phyloP scores from a whole-genome alignment of 2,329 filamentous ascomycete genomes.

The Cercospora brassicicola region DNA sequence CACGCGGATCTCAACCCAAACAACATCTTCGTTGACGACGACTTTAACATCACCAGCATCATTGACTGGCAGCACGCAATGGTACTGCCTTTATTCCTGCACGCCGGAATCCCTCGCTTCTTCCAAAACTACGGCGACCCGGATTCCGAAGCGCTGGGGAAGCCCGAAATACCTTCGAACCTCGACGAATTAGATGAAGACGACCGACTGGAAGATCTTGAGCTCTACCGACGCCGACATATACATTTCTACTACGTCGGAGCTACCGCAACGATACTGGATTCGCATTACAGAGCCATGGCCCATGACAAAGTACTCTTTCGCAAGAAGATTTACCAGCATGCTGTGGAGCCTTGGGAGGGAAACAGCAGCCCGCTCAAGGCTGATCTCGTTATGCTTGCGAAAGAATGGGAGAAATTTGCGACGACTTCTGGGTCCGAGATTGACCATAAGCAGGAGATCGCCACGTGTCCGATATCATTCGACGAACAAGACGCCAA shows the following conservation, averaged over 20 bases:
- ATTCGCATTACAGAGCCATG: not conserved
- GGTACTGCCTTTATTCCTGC: slow-evolving; percentile 22
- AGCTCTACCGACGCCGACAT: not conserved
- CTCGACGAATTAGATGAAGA: not conserved
- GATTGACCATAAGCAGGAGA: not conserved
- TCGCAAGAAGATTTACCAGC: not conserved
- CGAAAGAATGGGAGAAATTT: not conserved
- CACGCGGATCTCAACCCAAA: slow-evolving; percentile 41
- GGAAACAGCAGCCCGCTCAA: not conserved
- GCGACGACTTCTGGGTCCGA: not conserved
- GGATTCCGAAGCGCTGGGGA: not conserved
- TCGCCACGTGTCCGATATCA: not conserved
- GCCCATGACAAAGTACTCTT: not conserved
- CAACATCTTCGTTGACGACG: slow-evolving; percentile 40
- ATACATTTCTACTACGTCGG: not conserved
- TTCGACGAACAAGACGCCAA: not conserved
- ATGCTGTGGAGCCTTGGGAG: not conserved
- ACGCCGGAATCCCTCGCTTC: not conserved
- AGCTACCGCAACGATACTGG: not conserved
- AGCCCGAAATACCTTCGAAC: not conserved
- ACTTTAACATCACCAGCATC: slow-evolving; percentile 36
- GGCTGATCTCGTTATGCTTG: not conserved
- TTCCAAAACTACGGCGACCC: not conserved
- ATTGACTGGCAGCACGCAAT: slow-evolving; percentile 27
- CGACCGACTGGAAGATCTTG: not conserved